Base-by-base conservation (phyloP, 2,329 filamentous ascomycete species). In the Blastomyces gilchristii region DNA sequence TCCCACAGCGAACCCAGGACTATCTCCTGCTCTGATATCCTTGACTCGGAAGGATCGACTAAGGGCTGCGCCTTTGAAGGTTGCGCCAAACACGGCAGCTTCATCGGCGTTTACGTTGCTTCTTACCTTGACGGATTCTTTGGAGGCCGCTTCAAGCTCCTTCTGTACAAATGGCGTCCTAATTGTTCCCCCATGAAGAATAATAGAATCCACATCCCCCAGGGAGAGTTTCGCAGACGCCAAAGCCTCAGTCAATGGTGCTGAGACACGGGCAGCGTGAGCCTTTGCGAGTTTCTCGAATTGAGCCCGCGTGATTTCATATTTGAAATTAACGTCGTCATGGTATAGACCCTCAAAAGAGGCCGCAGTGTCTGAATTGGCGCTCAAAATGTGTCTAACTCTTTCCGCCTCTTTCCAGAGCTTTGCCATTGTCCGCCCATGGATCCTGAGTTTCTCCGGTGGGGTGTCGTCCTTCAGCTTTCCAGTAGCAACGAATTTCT, bases 31-130 rank as follows among this genome's bases (percentile, higher is more conserved):
- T 64, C 89, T 84, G 68, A 99, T 99, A 72, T 97, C 94, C 82
- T 97, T 99, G 73, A 99, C 94, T 65, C 91, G 88, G 85, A 99
- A 99, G 74, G 89, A 93, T 50, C 93, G 91, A 77, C 91, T 97
- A 64, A 99, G 82, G 69, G 90, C 86, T 61, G 94, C 94, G 60
- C 90, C 94, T 72, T 92, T 90, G 82, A 99, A 97, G 37, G 89
- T 92, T 62, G 94, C 93, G 69, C 94, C 94, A 75, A 97, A 96
- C 11, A 96, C 94, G 60, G 94, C 94, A 31, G 94, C 89, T 77
- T 99, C 94, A 71, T 99, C 94, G 12, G 93, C 89, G 78, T 99
- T 99, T 72, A 99, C 94, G 70, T 95, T 99, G 71, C 87, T 89
- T 67, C 91, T 88, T 64, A 99, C 82, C 80, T 96, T 97, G 60